A percentile compares a stretch with the other conserved stretches of the same genome.
phyloP scores from a whole-genome alignment of 2,329 filamentous ascomycete species.

The Fusarium sp. region DNA sequence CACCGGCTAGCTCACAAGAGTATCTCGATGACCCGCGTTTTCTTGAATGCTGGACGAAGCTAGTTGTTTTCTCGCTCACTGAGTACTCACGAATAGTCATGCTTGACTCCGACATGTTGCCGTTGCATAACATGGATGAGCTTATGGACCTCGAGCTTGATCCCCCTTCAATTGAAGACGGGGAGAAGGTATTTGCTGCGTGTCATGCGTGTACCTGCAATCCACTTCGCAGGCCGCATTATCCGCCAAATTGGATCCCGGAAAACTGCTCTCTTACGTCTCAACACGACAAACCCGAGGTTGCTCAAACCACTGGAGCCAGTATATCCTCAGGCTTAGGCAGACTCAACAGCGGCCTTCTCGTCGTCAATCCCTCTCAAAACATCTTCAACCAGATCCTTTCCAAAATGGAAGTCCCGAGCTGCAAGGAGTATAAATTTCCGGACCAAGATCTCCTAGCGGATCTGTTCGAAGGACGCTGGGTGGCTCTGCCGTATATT shows the following conservation, averaged over 20 bases:
- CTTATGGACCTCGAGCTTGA: conserved; percentile 19
- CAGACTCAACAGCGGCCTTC: conserved; percentile 23
- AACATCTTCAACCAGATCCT: background rate
- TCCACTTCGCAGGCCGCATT: conserved; percentile 5
- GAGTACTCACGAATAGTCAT: conserved; percentile 15
- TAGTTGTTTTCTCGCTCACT: conserved; percentile 2
- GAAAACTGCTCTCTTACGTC: conserved; percentile 20
- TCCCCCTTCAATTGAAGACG: rapidly evolving
- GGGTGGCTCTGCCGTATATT: conserved; percentile 10
- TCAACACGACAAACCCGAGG: background rate
- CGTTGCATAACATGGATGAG: conserved; percentile 20
- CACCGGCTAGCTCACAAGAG: background rate
- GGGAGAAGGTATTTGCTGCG: conserved; percentile 18
- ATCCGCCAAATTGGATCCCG: conserved; percentile 10
- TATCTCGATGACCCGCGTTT: conserved; percentile 6
- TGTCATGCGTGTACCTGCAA: conserved; percentile 29
- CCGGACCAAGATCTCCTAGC: conserved; percentile 22
- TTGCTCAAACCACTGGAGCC: conserved; percentile 1
- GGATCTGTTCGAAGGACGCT: conserved; percentile 1
- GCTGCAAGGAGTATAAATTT: background rate
- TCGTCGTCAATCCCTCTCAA: conserved; percentile 16
- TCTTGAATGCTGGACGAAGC: background rate
- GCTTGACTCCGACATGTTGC: conserved; percentile 18
- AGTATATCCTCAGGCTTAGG: background rate
- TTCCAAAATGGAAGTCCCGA: background rate